phyloP scores from a whole-genome alignment of 2,329 filamentous ascomycete species.

The Coniochaeta hoffmannii region DNA sequence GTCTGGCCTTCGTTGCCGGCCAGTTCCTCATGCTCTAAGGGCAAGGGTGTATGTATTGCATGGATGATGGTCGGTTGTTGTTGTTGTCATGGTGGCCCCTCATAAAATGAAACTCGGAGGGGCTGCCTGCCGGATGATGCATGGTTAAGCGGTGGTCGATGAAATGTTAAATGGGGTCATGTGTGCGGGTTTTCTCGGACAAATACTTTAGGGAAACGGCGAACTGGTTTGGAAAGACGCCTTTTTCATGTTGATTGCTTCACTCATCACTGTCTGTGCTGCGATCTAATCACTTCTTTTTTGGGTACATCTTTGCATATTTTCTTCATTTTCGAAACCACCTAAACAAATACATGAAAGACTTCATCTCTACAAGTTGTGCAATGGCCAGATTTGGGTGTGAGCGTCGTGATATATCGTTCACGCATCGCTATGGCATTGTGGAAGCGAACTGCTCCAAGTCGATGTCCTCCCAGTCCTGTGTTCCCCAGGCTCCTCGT shows the following conservation, averaged over 20 bases:
- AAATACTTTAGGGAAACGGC: background rate
- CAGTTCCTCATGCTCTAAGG: conserved; percentile 18
- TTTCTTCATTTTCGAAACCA: background rate
- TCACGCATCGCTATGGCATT: no score
- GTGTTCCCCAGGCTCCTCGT: no score
- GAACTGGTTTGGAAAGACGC: background rate
- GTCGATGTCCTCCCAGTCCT: no score
- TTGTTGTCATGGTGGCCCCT: background rate
- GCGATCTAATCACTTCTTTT: background rate
- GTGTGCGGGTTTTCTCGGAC: background rate
- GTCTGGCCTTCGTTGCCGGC: conserved; percentile 19
- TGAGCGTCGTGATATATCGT: no score
- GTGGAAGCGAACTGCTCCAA: no score
- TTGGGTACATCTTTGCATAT: background rate
- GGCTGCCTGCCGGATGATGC: background rate
- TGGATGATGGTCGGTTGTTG: conserved; percentile 7
- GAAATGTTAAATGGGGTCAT: background rate
- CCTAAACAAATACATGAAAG: no score
- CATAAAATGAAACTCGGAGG: background rate
- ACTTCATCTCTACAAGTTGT: no score
- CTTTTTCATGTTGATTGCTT: background rate
- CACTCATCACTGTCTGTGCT: conserved; percentile 1
- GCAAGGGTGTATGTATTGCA: background rate
- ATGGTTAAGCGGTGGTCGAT: no score
- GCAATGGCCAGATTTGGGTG: no score